Evolutionary conservation across 768 basidiomycete genomes (phyloP), one percentile per base, ranked within the genome.

Genomic region (Ramaria rubella): DNA sequence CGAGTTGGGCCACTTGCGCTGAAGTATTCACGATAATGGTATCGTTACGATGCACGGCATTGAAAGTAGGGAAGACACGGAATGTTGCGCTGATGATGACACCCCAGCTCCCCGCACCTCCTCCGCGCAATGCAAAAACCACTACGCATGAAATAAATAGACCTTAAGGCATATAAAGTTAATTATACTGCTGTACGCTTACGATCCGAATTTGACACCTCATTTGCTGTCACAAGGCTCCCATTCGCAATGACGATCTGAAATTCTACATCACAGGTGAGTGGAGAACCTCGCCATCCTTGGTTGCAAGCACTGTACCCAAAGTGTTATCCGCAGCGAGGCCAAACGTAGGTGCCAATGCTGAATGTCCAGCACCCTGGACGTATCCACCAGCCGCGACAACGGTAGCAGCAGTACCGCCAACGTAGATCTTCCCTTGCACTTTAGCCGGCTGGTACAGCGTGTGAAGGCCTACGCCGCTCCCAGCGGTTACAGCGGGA

Each of bases 1-100:
- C 64, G 36, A 74, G 52, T 38, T 62, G 61, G 6, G 62, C 65
- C 42, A 65, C 64, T 30, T 59, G 56, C 15, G 57, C 53, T 52
- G 61, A 59, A 27, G 56, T 60, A 46, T 60, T 31, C 1, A 64
- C 57, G 11, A 45, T 14, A 57, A 70, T 58, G 21, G 43, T 34
- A 11, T 65, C 49, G 14, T 48, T 29, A 34, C 66, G 65, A 15
- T 24, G 48, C 8, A 34, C 30, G 11, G 54, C 64, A 27, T 68
- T 63, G 61, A 74, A 72, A 24, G 66, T 70, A 9, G 72, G 69
- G 64, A 63, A 70, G 0, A 70, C 69, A 23, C 61, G 62, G 63
- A 72, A 61, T 2, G 72, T 74, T 0, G 68, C 70, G 21, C 69
- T 67, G 31, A 71, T 60, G 40, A 74, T 67, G 19, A 73, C 67